phyloP scores from a whole-genome alignment of 1,139 yeast genomes.

The Geotrichum reessii region DNA sequence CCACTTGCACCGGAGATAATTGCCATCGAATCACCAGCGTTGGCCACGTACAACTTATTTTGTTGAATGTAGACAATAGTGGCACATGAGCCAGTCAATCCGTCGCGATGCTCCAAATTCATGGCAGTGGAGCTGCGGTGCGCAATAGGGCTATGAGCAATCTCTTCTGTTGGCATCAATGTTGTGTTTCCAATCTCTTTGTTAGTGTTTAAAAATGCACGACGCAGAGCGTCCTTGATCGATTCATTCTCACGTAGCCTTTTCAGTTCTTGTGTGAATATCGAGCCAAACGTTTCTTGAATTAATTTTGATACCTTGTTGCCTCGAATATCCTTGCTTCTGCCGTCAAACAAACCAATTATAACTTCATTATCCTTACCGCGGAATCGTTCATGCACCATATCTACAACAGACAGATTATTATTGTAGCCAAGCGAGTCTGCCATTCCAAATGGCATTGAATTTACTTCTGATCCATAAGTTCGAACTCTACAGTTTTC shows the following conservation, averaged over 20 bases:
- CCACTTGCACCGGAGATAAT: conserved; percentile 76
- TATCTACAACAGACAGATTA: conserved; percentile 69
- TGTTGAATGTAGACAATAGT: conserved; percentile 75
- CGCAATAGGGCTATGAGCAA: conserved; percentile 32
- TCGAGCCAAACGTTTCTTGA: conserved; percentile 63
- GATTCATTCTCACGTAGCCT: conserved; percentile 44
- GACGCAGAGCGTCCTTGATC: conserved; percentile 60
- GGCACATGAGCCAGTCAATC: conserved; percentile 76
- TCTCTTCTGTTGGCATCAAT: conserved; percentile 33
- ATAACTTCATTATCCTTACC: conserved; percentile 73
- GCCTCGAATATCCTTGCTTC: conserved; percentile 44
- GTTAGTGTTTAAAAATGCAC: conserved; percentile 73
- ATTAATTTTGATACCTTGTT: conserved; percentile 67
- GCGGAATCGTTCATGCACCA: conserved; percentile 80
- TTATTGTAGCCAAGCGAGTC: conserved; percentile 73
- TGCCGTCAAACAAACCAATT: conserved; percentile 84
- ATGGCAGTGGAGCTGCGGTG: conserved; percentile 36
- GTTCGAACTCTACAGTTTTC: conserved; percentile 83
- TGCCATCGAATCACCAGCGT: conserved; percentile 86
- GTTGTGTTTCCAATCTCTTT: conserved; percentile 63
- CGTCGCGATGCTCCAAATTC: conserved; percentile 48
- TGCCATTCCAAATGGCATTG: conserved; percentile 84
- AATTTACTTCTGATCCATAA: conserved; percentile 73
- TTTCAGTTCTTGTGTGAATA: conserved; percentile 58
- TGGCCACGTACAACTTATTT: conserved; percentile 68